Percentiles rank a stretch among this genome's conserved stretches.
Conservation (phyloP, 345 rosid genomes). For the Balakata baccata region DNA sequence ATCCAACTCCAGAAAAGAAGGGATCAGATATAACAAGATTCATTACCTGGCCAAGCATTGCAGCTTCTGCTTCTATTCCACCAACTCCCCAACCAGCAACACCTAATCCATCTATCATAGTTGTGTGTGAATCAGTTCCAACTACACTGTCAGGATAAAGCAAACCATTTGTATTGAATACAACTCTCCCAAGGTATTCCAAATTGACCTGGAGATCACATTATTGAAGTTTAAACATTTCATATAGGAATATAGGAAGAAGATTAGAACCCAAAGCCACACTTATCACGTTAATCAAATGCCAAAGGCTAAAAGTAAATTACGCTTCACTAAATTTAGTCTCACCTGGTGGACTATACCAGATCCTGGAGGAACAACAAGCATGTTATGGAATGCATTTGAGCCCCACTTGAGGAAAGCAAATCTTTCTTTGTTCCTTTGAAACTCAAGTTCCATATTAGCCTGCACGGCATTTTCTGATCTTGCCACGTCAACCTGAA, state of each 20-base stretch:
- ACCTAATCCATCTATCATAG: conserved; percentile 95
- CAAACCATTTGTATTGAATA: conserved; percentile 69
- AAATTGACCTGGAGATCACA: conserved; percentile 63
- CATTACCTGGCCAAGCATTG: conserved; percentile 94
- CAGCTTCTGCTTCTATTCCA: conserved; percentile 94
- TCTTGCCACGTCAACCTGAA: conserved; percentile 90
- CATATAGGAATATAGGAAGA: not conserved
- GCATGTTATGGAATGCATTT: conserved; percentile 84
- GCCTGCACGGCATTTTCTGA: conserved; percentile 91
- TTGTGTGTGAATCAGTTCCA: conserved; percentile 93
- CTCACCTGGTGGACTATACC: conserved; percentile 94
- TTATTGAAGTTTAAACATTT: conserved; percentile 3
- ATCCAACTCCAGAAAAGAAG: not conserved
- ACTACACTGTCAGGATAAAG: conserved; percentile 94
- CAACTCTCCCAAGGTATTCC: conserved; percentile 90
- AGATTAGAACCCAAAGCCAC: not conserved
- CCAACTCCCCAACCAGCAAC: conserved; percentile 99
- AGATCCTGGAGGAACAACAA: conserved; percentile 95
- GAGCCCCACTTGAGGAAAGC: conserved; percentile 97
- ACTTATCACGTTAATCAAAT: not conserved
- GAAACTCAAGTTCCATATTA: conserved; percentile 88
- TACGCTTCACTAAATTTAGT: not conserved
- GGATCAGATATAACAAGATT: not conserved
- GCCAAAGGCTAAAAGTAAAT: not conserved
- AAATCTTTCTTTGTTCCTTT: conserved; percentile 84